These are phyloP conservation scores for Populus davidiana DNA, from an alignment of 345 rosid species.

Conservation along the genomic window DNA sequence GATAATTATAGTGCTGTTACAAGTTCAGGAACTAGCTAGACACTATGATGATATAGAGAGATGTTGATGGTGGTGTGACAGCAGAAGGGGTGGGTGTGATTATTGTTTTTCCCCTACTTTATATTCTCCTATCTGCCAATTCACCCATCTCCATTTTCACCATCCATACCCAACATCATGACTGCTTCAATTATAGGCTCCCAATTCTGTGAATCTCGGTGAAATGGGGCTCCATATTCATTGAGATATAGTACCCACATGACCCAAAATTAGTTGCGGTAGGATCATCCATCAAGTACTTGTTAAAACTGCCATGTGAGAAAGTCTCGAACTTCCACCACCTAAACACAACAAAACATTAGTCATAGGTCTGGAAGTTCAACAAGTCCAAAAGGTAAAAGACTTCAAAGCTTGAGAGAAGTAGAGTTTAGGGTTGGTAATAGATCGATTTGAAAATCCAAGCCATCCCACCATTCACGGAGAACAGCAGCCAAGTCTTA, in stretches of 20 bases:
- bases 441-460: background rate
- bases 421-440: background rate
- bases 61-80: background rate
- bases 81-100: constrained; percentile 18
- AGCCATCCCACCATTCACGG: constrained; percentile 20
- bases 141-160: background rate
- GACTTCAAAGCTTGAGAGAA: background rate
- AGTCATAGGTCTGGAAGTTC: background rate
- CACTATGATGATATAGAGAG: background rate
- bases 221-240: constrained; percentile 1
- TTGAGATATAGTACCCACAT: background rate
- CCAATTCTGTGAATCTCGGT: background rate
- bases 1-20: too few species aligned
- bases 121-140: background rate
- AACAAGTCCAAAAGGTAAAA: background rate
- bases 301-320: background rate
- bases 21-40: background rate
- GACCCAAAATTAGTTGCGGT: background rate
- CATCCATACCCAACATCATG: constrained; percentile 17
- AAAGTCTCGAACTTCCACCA: background rate
- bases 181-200: constrained; percentile 6
- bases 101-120: background rate
- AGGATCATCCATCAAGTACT: background rate
- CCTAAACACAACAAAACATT: background rate
- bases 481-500: too few species aligned